Percentiles rank a stretch among this genome's conserved stretches.
phyloP scores from a whole-genome alignment of 2,329 filamentous ascomycete species.

The Uncinocarpus reesii region DNA sequence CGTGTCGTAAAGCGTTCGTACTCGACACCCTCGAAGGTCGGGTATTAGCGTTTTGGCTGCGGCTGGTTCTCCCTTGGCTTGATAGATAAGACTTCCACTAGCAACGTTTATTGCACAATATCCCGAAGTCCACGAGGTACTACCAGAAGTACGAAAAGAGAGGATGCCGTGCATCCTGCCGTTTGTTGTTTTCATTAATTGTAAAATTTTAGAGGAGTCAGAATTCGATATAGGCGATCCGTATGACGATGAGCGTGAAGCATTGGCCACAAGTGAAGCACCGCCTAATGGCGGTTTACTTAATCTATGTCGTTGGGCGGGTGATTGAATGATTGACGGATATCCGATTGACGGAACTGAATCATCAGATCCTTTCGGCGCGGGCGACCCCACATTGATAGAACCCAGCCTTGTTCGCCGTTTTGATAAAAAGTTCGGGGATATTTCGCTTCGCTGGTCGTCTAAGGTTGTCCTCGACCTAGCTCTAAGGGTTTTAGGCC shows the following conservation, averaged over 20 bases:
- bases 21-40: conserved; percentile 41
- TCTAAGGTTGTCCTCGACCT: conserved; percentile 35
- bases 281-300: conserved; percentile 26
- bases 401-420: conserved; percentile 30
- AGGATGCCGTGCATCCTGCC: conserved; percentile 44
- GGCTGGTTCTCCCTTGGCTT: conserved; percentile 41
- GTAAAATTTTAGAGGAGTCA: conserved; percentile 40
- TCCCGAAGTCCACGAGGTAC: conserved; percentile 39
- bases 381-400: conserved; percentile 29
- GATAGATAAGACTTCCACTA: conserved; percentile 41
- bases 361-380: conserved; percentile 32
- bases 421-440: conserved; percentile 26
- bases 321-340: conserved; percentile 38
- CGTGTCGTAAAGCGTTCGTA: conserved; percentile 39
- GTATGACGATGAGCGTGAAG: conserved; percentile 24
- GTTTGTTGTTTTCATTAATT: conserved; percentile 44
- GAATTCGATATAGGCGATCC: conserved; percentile 34
- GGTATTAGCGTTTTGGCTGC: conserved; percentile 41
- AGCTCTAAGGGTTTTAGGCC: conserved; percentile 29
- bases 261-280: conserved; percentile 21
- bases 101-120: conserved; percentile 45
- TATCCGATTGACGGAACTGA: conserved; percentile 38
- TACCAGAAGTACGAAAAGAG: conserved; percentile 38
- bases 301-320: conserved; percentile 29
- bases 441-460: conserved; percentile 33